Percentiles rank a stretch among this genome's conserved stretches.
Evolutionary conservation across 2,329 filamentous ascomycete genomes (phyloP).

Genomic region (Colletotrichum viniferum): DNA sequence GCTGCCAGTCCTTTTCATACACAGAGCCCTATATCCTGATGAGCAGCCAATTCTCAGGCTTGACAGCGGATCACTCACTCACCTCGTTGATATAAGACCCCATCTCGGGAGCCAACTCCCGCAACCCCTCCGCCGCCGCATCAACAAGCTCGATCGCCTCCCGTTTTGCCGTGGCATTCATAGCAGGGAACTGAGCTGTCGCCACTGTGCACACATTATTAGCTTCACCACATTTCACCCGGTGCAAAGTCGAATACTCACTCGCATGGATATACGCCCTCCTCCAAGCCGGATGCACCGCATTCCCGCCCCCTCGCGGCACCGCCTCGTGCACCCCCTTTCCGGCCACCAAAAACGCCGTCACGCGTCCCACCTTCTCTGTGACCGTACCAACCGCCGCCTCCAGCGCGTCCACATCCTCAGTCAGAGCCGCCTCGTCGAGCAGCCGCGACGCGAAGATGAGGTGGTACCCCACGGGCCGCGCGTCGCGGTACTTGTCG

Average conservation of each 20-base stretch:
- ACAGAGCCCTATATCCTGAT: neutral
- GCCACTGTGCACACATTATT: slow-evolving; percentile 28
- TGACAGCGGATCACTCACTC: neutral
- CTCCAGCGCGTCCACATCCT: slow-evolving; percentile 36
- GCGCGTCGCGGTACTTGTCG: slow-evolving; percentile 37
- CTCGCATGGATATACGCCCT: slow-evolving; percentile 39
- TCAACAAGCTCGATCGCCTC: slow-evolving; percentile 31
- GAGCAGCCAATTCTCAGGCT: neutral
- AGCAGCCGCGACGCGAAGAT: slow-evolving; percentile 51
- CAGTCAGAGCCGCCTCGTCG: slow-evolving; percentile 37
- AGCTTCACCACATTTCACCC: neutral
- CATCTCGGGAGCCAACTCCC: slow-evolving; percentile 15
- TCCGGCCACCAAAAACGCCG: slow-evolving; percentile 46
- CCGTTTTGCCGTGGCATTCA: slow-evolving; percentile 33
- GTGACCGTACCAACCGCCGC: slow-evolving; percentile 41
- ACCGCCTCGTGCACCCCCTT: slow-evolving; percentile 47
- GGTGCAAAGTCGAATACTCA: slow-evolving; percentile 28
- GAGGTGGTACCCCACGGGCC: slow-evolving; percentile 35
- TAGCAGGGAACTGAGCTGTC: slow-evolving; percentile 29
- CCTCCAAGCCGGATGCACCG: slow-evolving; percentile 55
- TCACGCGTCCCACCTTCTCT: slow-evolving; percentile 28
- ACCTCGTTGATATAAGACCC: slow-evolving; percentile 22
- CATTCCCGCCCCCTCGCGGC: slow-evolving; percentile 50
- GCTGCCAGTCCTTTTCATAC: slow-evolving; percentile 18
- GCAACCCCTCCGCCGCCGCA: slow-evolving; percentile 35